Percentiles rank a stretch among this genome's conserved stretches.
phyloP scores from a whole-genome alignment of 768 basidiomycete genomes.

The Crepidotus variabilis region DNA sequence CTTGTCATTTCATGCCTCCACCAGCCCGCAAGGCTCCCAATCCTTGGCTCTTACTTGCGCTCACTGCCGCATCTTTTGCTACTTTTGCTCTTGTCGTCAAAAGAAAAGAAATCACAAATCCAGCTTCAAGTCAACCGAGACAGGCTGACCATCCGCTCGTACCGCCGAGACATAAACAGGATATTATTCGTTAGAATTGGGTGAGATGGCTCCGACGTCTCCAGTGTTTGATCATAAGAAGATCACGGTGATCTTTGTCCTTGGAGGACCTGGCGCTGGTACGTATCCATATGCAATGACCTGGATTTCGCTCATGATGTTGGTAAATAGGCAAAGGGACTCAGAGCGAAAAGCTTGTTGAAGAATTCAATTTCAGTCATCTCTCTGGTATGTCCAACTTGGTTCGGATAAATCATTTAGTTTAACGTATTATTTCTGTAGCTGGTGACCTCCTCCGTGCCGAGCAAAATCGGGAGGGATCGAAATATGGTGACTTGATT shows the following conservation, averaged over 20 bases:
- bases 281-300: conserved; percentile 10
- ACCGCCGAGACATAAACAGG: conserved; percentile 49
- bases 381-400: conserved; percentile 66
- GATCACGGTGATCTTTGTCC: conserved; percentile 89
- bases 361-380: conserved; percentile 86
- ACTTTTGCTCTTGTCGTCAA: conserved; percentile 55
- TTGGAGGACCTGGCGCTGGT: conserved; percentile 97
- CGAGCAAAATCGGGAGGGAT: conserved; percentile 86
- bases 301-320: conserved; percentile 1
- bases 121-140: conserved; percentile 58
- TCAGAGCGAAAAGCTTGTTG: conserved; percentile 81
- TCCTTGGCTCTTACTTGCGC: conserved; percentile 56
- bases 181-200: too few relatives aligned
- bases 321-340: conserved; percentile 82
- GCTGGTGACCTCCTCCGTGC: conserved; percentile 98
- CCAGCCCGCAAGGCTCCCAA: conserved; percentile 45
- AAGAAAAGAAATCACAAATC: conserved; percentile 50
- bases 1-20: conserved; percentile 9
- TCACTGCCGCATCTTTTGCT: conserved; percentile 53
- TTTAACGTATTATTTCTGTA: conserved; percentile 22
- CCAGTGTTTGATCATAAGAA: conserved; percentile 65
- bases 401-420: conserved; percentile 6
- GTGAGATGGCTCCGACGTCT: conserved; percentile 5
- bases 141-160: conserved; percentile 65
- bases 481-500: conserved; percentile 80